phyloP scores from a whole-genome alignment of 192 early-diverging fungal species.

The Podila minutissima region DNA sequence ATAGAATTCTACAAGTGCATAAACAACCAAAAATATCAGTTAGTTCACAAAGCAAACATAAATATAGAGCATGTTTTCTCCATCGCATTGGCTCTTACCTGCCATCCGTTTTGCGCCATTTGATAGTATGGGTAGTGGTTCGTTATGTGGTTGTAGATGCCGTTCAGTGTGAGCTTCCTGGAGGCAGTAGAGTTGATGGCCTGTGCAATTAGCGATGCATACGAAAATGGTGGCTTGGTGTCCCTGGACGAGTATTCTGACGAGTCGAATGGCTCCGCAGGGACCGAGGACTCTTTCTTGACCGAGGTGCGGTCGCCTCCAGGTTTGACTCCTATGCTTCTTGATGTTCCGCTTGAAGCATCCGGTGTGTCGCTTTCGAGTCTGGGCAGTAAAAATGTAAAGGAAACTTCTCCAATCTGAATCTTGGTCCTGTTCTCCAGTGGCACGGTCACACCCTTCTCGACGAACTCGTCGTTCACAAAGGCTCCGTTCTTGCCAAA shows the following conservation, averaged over 20 bases:
- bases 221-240: conserved; percentile 83
- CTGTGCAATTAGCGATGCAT: conserved; percentile 84
- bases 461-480: conserved; percentile 82
- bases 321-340: neutral
- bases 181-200: conserved; percentile 77
- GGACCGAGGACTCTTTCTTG: conserved; percentile 4
- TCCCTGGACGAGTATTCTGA: conserved; percentile 43
- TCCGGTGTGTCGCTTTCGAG: conserved; percentile 48
- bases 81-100: conserved; percentile 34
- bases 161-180: conserved; percentile 81
- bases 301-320: neutral
- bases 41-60: neutral
- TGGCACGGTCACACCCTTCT: conserved; percentile 68
- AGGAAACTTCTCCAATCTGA: conserved; percentile 84
- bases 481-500: conserved; percentile 91
- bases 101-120: conserved; percentile 77
- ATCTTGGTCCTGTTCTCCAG: conserved; percentile 78
- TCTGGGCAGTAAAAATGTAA: conserved; percentile 80
- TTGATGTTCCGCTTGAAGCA: conserved; percentile 10
- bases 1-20: conserved; percentile 79
- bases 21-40: neutral
- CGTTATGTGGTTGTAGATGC: conserved; percentile 86
- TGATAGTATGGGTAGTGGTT: conserved; percentile 83
- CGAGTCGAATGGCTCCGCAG: conserved; percentile 21
- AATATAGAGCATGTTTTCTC: neutral